These are phyloP conservation scores for Phytophthora sp. DNA, from an alignment of 352 stramenopile species.

Conservation along the genomic window DNA sequence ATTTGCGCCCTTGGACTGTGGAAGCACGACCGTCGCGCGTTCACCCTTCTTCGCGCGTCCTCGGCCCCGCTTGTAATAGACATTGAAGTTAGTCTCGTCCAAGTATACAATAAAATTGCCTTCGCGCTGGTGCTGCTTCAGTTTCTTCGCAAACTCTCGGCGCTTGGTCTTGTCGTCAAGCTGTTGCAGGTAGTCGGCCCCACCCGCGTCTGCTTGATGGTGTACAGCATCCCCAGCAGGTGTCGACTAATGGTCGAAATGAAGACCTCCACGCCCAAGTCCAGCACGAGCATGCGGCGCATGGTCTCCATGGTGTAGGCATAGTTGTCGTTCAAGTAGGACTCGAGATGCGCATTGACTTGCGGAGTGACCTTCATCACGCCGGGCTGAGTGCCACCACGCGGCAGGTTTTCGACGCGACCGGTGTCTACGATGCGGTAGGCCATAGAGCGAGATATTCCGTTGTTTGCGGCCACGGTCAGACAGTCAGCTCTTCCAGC, in stretches of 20 bases:
- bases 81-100: conserved; percentile 10
- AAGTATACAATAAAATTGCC: too few relatives aligned
- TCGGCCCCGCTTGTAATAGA: too few relatives aligned
- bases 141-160: neutral
- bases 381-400: neutral
- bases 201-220: conserved; percentile 1
- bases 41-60: neutral
- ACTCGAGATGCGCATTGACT: neutral
- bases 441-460: neutral
- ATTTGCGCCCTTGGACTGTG: neutral
- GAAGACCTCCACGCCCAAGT: neutral
- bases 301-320: conserved; percentile 1
- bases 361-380: neutral
- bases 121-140: neutral
- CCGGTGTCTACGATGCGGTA: neutral
- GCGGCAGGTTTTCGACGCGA: neutral
- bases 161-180: conserved; percentile 8
- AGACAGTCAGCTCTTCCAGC: too few relatives aligned
- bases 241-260: neutral
- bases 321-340: neutral
- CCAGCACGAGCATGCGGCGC: neutral
- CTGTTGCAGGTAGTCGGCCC: conserved; percentile 1
- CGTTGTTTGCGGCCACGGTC: neutral
- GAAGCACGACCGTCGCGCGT: neutral
- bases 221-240: conserved; percentile 8